Conservation (phyloP, 225 moss, liverwort and hornwort genomes). For the Neckera pumila region DNA sequence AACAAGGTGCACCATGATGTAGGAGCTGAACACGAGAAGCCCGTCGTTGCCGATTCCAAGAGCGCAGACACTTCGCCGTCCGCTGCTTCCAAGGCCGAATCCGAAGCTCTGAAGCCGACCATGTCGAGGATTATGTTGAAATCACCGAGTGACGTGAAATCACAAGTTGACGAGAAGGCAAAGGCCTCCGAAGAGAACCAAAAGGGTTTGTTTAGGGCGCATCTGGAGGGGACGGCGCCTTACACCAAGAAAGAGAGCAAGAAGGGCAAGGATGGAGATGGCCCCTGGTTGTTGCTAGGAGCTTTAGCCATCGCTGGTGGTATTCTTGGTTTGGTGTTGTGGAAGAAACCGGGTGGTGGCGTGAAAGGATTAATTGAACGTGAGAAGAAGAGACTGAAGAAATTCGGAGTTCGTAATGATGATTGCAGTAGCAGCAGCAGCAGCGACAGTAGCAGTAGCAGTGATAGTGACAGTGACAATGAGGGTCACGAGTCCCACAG, state of each 20-base stretch:
- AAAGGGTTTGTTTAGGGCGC: conserved; percentile 17
- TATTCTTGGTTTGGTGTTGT: not conserved
- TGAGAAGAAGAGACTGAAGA: not conserved
- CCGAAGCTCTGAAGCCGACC: not conserved
- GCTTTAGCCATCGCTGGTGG: conserved; percentile 17
- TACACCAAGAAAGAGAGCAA: not conserved
- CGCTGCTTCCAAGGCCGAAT: not conserved
- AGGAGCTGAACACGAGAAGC: not conserved
- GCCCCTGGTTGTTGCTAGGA: conserved; percentile 5
- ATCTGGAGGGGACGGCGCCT: conserved; percentile 4
- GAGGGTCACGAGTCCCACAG: not conserved
- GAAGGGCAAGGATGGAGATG: not conserved
- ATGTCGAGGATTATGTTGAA: conserved; percentile 10
- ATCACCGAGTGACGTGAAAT: not conserved
- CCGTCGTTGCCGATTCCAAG: not conserved
- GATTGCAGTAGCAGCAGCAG: not conserved
- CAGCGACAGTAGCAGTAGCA: not conserved
- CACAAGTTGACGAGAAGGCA: not conserved
- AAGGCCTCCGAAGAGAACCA: not conserved
- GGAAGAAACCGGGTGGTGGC: not conserved
- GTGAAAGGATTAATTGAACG: not conserved
- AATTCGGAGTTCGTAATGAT: not conserved
- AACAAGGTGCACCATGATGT: conserved; percentile 15
- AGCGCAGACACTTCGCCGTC: not conserved
- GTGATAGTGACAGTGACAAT: not conserved